These are phyloP conservation scores for Ceratocystis eucalypticola DNA, from an alignment of 2,329 filamentous ascomycete species.

Conservation along the genomic window DNA sequence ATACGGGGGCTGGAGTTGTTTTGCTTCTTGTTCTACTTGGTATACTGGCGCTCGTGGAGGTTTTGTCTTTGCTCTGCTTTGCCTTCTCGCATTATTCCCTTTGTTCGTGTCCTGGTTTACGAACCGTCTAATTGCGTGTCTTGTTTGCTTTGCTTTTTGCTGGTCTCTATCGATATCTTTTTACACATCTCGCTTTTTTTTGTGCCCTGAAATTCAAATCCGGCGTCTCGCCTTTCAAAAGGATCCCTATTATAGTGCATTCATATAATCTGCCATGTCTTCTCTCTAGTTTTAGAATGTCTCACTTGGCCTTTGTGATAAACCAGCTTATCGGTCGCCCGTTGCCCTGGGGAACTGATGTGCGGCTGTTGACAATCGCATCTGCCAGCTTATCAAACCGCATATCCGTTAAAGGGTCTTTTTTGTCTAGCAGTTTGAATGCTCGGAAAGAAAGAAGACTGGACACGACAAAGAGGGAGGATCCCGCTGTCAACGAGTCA, in stretches of 20 bases:
- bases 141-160: conserved; percentile 18
- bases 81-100: conserved; percentile 21
- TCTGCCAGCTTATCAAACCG: conserved; percentile 5
- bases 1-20: neutral
- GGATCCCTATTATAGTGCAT: neutral
- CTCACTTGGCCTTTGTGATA: conserved; percentile 9
- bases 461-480: conserved; percentile 16
- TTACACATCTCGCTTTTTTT: neutral
- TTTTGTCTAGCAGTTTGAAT: conserved; percentile 9
- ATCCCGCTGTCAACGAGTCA: conserved; percentile 17
- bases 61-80: conserved; percentile 15
- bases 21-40: conserved; percentile 23
- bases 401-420: conserved; percentile 13
- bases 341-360: neutral
- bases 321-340: conserved; percentile 17
- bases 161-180: conserved; percentile 20
- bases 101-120: conserved; percentile 13
- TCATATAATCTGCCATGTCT: neutral
- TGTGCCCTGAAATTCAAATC: conserved; percentile 8
- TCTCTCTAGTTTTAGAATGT: neutral
- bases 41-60: conserved; percentile 22
- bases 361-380: neutral
- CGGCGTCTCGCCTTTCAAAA: neutral
- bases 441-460: conserved; percentile 12
- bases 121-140: conserved; percentile 15